Conservation (phyloP, 1,139 yeast genomes). For the Zygotorulaspora mrakii region DNA sequence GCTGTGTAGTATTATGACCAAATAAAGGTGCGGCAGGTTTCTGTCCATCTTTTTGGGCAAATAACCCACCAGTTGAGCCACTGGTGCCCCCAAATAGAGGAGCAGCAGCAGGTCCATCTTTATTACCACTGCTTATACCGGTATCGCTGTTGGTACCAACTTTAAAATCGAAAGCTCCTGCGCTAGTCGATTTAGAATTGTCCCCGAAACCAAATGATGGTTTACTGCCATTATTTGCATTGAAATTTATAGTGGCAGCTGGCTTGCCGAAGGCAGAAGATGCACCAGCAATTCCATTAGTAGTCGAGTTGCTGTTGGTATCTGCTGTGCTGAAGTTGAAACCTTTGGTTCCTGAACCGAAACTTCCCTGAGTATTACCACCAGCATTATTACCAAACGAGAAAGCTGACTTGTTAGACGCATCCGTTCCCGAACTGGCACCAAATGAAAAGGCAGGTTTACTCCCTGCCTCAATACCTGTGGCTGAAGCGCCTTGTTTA, state of each 20-base stretch:
- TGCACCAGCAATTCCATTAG: conserved; percentile 1
- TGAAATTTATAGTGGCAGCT: conserved; percentile 8
- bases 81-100: conserved; percentile 1
- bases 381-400: conserved; percentile 22
- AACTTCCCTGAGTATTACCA: conserved; percentile 27
- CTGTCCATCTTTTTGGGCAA: neutral
- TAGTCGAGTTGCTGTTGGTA: conserved; percentile 4
- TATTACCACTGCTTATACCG: no score
- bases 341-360: conserved; percentile 20
- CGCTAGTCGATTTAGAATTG: conserved; percentile 17
- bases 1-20: neutral
- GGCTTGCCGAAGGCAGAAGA: conserved; percentile 5
- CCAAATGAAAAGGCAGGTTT: conserved; percentile 27
- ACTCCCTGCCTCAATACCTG: conserved; percentile 5
- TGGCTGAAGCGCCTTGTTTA: conserved; percentile 15
- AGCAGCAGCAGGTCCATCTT: neutral
- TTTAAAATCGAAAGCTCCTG: conserved; percentile 3
- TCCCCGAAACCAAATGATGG: conserved; percentile 15
- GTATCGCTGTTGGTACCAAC: conserved; percentile 7
- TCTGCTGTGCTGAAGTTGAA: neutral
- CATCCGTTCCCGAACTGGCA: conserved; percentile 14
- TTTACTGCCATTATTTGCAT: conserved; percentile 10
- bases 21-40: conserved; percentile 4
- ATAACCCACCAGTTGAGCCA: conserved; percentile 3
- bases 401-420: conserved; percentile 22